Evolutionary conservation across 139 green algal genomes (phyloP).

Genomic region (Edaphochlamys debaryana): DNA sequence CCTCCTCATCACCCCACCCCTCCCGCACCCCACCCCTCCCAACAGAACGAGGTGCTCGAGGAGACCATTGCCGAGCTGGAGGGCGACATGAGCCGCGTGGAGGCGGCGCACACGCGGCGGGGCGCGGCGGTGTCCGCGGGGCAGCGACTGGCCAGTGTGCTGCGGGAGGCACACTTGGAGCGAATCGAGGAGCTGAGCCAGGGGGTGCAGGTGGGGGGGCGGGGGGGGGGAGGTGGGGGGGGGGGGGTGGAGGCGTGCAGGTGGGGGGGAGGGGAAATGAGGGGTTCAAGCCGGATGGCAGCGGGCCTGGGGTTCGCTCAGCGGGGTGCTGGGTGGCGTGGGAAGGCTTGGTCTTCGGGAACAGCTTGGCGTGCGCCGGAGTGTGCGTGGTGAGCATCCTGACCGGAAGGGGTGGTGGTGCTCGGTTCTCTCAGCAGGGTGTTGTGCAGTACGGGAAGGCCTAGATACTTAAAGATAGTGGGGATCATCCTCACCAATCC

Average conservation of each 20-base stretch:
- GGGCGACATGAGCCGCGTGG: slow-evolving; percentile 11
- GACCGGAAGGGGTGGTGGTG: no score
- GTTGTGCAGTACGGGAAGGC: no score
- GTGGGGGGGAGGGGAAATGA: no score
- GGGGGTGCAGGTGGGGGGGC: background rate
- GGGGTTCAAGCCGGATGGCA: no score
- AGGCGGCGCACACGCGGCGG: background rate
- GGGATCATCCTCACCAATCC: background rate
- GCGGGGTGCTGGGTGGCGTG: no score
- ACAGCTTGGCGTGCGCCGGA: no score
- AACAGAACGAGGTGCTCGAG: slow-evolving; percentile 25
- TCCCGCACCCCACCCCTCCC: background rate
- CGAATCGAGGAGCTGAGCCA: background rate
- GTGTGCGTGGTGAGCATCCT: no score
- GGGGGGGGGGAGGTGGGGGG: background rate
- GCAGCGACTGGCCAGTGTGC: background rate
- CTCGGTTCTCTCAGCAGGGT: background rate
- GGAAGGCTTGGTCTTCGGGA: no score
- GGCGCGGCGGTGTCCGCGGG: background rate
- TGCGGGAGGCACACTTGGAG: background rate
- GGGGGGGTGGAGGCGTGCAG: no score
- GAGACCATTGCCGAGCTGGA: slow-evolving; percentile 19
- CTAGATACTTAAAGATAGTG: no score
- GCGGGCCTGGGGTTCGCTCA: no score
- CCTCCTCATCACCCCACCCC: background rate